Percentiles rank a stretch among this genome's conserved stretches.
Evolutionary conservation across 2,329 filamentous ascomycete genomes (phyloP).

Genomic region (Colletotrichum sp.): DNA sequence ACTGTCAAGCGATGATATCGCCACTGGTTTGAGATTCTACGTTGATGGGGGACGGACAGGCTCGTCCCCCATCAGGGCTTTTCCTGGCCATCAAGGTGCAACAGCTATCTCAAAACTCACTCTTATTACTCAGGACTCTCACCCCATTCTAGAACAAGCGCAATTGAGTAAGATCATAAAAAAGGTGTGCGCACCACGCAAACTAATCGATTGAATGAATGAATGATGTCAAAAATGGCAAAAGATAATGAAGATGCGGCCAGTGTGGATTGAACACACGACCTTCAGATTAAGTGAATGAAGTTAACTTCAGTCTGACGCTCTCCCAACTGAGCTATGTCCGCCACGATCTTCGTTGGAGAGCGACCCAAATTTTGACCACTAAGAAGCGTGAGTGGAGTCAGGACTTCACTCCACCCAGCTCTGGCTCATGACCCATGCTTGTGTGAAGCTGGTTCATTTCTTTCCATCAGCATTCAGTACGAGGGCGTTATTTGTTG

Average conservation of each 20-base stretch:
- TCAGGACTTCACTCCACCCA: not conserved
- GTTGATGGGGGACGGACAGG: not conserved
- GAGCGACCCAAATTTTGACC: rapidly evolving
- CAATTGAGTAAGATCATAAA: not conserved
- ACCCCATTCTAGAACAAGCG: not conserved
- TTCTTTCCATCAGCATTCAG: not conserved
- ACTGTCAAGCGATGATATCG: not conserved
- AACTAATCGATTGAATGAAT: too few species aligned
- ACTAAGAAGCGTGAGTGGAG: not conserved
- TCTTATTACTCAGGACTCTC: not conserved
- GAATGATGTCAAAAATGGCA: not conserved
- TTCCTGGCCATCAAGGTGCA: not conserved
- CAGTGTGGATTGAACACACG: not conserved
- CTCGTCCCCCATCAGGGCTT: not conserved
- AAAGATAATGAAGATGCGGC: constrained; percentile 2
- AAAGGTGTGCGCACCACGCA: not conserved
- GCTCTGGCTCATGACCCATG: not conserved
- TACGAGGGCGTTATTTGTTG: not conserved
- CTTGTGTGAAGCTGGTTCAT: not conserved
- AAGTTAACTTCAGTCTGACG: constrained; percentile 22
- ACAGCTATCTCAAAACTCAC: not conserved
- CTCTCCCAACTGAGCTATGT: constrained; percentile 23
- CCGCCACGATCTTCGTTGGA: not conserved
- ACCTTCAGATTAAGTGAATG: constrained; percentile 20
- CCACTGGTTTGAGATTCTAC: not conserved